Evolutionary conservation across 768 basidiomycete genomes (phyloP), one percentile per base, ranked within the genome.

Genomic region (Boletus rubroflammeus): DNA sequence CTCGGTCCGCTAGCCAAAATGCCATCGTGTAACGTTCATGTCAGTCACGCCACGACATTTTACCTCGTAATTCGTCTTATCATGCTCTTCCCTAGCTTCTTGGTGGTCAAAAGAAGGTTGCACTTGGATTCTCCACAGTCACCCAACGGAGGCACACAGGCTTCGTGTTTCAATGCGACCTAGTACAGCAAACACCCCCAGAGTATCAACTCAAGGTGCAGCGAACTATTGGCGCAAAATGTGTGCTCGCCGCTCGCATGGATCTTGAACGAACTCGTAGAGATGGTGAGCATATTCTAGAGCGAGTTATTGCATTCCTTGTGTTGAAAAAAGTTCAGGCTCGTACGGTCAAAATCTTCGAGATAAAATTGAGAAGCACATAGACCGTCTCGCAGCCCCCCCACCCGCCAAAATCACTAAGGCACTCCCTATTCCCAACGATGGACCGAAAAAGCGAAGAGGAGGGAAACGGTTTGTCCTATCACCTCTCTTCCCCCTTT

Each of bases 1-100:
- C 80, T 99, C 25, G 81, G 79, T 40, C 92, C 90, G 0, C 81
- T 98, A 34, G 88, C 90, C 41, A 94, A 95, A 71, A 94, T 97
- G 84, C 97, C 97, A 13, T 78, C 90, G 7, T 94, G 93, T 70
- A 98, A 98, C 71, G 90, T 96, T 56, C 88, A 93, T 75, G 93
- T 96, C 64, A 48, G 91, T 75, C 17, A 9, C 31, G 21, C 40
- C 42, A 29, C 42, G 41, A 38, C 6, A 39, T 44, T 7, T 36
- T 14, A 13, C 40, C 14, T 38, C 25, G 41, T 17, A 3, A 46
- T 15, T 36, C 13, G 19, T 31, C 51, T 60, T 47, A 63, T 23
- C 44, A 38, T 31, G n/a, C 6, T 8, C n/a, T 28, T 48, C 25
- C 31, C 2, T 63, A 96, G 93, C 83, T 98, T 19, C 86, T 98